Conservation (phyloP, 805 yeast species). For the Ogataea pilisensis region DNA sequence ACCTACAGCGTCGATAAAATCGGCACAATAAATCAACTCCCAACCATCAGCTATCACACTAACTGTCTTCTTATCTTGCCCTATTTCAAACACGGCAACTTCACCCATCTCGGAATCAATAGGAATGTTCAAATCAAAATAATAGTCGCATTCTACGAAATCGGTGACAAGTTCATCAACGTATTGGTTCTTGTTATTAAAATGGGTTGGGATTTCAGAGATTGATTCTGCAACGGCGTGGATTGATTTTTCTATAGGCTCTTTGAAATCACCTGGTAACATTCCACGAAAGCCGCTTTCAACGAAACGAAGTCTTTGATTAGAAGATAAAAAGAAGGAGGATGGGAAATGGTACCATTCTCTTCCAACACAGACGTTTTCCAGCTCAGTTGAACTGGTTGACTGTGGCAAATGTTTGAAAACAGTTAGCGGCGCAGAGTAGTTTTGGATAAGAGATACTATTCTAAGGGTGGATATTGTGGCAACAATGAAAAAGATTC, state of each 20-base stretch:
- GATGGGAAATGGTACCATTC: conserved; percentile 95
- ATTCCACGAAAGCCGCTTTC: conserved; percentile 80
- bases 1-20: conserved; percentile 49
- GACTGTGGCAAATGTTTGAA: conserved; percentile 40
- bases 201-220: conserved; percentile 50
- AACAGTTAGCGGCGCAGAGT: conserved; percentile 67
- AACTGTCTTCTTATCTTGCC: conserved; percentile 15
- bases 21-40: conserved; percentile 44
- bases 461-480: conserved; percentile 47
- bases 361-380: conserved; percentile 81
- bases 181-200: conserved; percentile 73
- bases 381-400: conserved; percentile 15
- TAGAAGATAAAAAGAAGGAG: conserved; percentile 71
- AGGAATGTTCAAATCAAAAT: conserved; percentile 57
- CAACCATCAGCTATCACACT: conserved; percentile 32
- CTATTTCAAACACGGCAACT: conserved; percentile 22
- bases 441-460: conserved; percentile 57
- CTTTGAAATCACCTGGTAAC: conserved; percentile 82
- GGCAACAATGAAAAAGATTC: conserved; percentile 15
- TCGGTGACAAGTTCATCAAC: conserved; percentile 53
- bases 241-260: conserved; percentile 17
- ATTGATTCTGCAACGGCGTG: conserved; percentile 33
- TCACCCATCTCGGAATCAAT: conserved; percentile 45
- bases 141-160: conserved; percentile 58
- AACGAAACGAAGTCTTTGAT: conserved; percentile 62